Conservation (phyloP, 768 basidiomycete genomes). For the Pleurotus pulmonarius region DNA sequence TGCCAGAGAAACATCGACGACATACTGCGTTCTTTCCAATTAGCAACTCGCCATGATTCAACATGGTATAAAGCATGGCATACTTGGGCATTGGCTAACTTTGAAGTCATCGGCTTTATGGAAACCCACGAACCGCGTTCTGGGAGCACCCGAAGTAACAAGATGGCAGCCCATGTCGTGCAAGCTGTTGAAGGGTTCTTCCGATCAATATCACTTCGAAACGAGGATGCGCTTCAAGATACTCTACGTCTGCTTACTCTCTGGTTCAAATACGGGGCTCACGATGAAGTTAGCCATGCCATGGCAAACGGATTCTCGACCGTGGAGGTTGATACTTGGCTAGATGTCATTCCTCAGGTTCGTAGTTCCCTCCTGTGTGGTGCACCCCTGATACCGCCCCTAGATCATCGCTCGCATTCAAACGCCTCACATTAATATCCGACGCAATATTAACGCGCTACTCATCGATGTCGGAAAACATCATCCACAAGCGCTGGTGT, state of each 20-base stretch:
- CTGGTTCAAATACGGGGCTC: conserved; percentile 97
- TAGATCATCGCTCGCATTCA: conserved; percentile 99
- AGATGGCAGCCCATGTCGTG: conserved; percentile 79
- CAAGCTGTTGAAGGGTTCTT: conserved; percentile 97
- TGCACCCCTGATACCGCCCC: conserved; percentile 2
- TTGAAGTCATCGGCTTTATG: conserved; percentile 84
- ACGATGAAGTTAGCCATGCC: conserved; percentile 85
- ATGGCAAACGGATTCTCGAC: conserved; percentile 84
- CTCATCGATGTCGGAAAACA: conserved; percentile 92
- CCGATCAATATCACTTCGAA: conserved; percentile 87
- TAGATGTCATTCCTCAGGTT: conserved; percentile 98
- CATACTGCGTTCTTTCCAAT: conserved; percentile 79
- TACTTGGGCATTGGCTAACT: conserved; percentile 96
- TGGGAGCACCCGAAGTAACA: conserved; percentile 54
- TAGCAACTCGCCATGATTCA: conserved; percentile 88
- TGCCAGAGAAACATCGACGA: conserved; percentile 71
- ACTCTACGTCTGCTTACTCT: conserved; percentile 88
- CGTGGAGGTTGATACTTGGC: conserved; percentile 96
- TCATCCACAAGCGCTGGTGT: conserved; percentile 96
- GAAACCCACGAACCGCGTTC: conserved; percentile 63
- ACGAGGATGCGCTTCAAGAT: conserved; percentile 91
- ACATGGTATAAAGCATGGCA: conserved; percentile 99
- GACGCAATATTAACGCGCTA: conserved; percentile 84
- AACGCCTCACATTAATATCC: conserved; percentile 83
- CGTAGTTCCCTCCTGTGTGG: conserved; percentile 6